These are phyloP conservation scores for Dichotomocladium elegans DNA, from an alignment of 371 early-diverging fungal genomes.

Conservation along the genomic window DNA sequence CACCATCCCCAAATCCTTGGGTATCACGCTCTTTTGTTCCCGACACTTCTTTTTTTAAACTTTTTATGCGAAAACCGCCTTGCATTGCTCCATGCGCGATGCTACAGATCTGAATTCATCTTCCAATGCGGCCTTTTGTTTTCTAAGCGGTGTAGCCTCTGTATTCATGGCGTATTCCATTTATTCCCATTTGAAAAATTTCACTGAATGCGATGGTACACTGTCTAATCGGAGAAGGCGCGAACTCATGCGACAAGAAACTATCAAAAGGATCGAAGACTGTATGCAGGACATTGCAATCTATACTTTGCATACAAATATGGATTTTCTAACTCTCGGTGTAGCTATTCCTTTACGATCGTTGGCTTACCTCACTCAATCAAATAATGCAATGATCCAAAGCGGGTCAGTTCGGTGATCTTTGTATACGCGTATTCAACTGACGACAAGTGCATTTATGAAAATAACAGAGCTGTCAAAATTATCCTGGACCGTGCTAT, in stretches of 20 bases:
- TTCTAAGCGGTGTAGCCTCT: conserved; percentile 46
- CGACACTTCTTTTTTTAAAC: no score
- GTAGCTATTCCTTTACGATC: conserved; percentile 52
- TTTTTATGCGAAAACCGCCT: neutral
- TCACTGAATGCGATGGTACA: conserved; percentile 22
- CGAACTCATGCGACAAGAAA: conserved; percentile 12
- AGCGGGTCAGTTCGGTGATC: conserved; percentile 50
- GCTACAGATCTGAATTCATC: neutral
- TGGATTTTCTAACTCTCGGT: neutral
- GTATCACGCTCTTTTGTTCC: no score
- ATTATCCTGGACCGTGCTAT: conserved; percentile 67
- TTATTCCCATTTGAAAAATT: conserved; percentile 50
- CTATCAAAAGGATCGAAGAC: conserved; percentile 48
- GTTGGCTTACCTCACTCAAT: conserved; percentile 59
- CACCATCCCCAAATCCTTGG: no score
- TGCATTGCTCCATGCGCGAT: neutral
- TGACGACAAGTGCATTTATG: neutral
- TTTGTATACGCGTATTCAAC: neutral
- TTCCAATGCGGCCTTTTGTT: conserved; percentile 11
- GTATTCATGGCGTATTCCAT: conserved; percentile 59
- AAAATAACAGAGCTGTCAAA: conserved; percentile 48
- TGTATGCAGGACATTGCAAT: conserved; percentile 23
- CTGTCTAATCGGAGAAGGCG: conserved; percentile 12
- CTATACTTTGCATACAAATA: neutral
- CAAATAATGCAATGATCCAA: conserved; percentile 61